Evolutionary conservation across 2,329 filamentous ascomycete species (phyloP).

Genomic region (Microsporum canis): DNA sequence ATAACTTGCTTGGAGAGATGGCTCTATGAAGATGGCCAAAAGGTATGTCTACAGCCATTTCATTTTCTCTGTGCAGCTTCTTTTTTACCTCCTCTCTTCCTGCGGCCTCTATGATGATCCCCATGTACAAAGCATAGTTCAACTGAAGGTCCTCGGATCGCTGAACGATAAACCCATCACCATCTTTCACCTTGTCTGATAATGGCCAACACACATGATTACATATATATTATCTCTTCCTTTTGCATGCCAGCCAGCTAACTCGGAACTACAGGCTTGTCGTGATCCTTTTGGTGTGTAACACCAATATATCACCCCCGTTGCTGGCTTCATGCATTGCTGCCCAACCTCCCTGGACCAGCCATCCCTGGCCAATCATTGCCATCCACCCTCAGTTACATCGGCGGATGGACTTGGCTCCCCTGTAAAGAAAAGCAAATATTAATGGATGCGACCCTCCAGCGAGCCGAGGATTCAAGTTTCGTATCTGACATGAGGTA

Average conservation of each 20-base stretch:
- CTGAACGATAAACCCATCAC: constrained; percentile 20
- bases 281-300: neutral
- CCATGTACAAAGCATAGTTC: constrained; percentile 22
- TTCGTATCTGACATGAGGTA: too few relatives aligned
- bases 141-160: constrained; percentile 20
- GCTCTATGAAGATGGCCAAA: neutral
- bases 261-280: neutral
- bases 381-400: neutral
- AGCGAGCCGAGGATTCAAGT: too few relatives aligned
- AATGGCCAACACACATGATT: neutral
- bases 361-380: neutral
- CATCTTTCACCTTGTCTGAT: constrained; percentile 20
- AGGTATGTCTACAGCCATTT: neutral
- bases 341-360: neutral
- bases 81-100: neutral
- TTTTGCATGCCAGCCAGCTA: neutral
- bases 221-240: neutral
- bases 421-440: neutral
- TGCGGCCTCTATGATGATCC: constrained; percentile 18
- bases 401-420: neutral
- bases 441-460: neutral
- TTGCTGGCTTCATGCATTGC: neutral
- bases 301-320: neutral
- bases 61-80: neutral
- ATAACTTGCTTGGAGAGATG: too few relatives aligned